Base-by-base conservation (phyloP, 768 basidiomycete species). In the Leccinellum luteum region DNA sequence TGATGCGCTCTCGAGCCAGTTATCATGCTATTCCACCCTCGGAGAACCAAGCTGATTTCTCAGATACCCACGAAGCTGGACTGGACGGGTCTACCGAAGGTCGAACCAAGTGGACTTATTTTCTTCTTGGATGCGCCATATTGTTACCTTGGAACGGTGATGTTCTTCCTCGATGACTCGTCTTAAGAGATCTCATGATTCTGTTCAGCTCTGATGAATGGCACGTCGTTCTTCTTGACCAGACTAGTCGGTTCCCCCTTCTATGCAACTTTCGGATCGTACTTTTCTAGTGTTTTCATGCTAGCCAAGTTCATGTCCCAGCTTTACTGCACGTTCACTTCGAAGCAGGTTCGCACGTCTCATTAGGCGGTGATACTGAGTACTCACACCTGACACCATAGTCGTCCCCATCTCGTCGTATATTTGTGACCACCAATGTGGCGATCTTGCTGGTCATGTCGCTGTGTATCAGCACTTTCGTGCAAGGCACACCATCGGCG, bases 91-190 rank as follows among this genome's bases (percentile, higher is more conserved):
- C 38, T 41, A 41, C 77, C 8, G 78, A 84, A 59, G 43, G 73
- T 48, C 76, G 74, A 47, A 78, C 86, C 64, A 71, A 74, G 51
- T 87, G 85, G 85, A 80, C 86, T 45, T 81, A 85, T 62, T 89
- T 91, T 61, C 70, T 89, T 25, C 72, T 94, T n/a, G 92, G 94
- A 3, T 87, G 87, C 56, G 88, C 90, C 21, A 81, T 88, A 3
- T 78, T 96, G 6, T 72, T 97, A 15, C 87, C 91, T 31, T 97
- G 94, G 94, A 96, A 94, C 67, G 92, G 94, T 93, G 69, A 67
- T 81, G 63, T 9, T 28, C n/a, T 49, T 35, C 13, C 17, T 52
- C 51, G 51, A 9, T 4, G 32, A 30, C 10, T 13, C 17, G 25
- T 45, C 51, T 4, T 41, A 30, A 34, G 8, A 5, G 23, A 57